Base-by-base conservation (phyloP, 2,329 filamentous ascomycete genomes). In the Aphanoascus verrucosus region DNA sequence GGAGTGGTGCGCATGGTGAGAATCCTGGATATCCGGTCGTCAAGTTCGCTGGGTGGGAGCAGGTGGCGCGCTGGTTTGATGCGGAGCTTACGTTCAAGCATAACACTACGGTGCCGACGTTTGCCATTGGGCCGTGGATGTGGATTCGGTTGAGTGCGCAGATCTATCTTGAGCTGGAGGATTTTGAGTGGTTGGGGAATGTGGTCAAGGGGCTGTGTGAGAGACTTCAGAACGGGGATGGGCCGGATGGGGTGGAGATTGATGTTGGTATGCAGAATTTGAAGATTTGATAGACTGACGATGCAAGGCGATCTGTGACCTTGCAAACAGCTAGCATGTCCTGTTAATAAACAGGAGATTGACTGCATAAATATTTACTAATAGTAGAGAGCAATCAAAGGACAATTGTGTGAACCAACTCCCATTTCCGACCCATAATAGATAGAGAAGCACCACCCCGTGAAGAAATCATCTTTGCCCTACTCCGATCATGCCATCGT, bases 111-210 rank as follows among this genome's bases (percentile, higher is more conserved):
- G 69, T 93, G 49, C 75, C 83, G 0, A 64, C 86, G 2, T 81
- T 81, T 54, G 67, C 76, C 7, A 81, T 89, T 59, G 75, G 70
- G 0, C 77, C 77, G 0, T 74, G 75, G 51, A 78, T 83, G 65
- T 95, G 85, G 85, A 74, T 77, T 0, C 74, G 91, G 47, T 63
- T 94, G 46, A 89, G 85, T 64, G 87, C 80, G 12, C 89, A 95
- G 74, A 78, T 93, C 0, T 97, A 93, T 65, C 69, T 96, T n/a
- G 87, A 88, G 23, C 65, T 84, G 58, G 75, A 75, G 11, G 89
- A 96, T 67, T 95, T 93, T 63, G 79, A 84, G 64, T 86, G 80
- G 78, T 77, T 78, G 3, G 86, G 76, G 0, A 64, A 73, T 49
- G 71, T 77, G 7, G 66, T 93, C 62, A 77, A 79, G 64, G 70